These are phyloP conservation scores for Saccharomyces eubayanus DNA, from an alignment of 805 yeast species.

Conservation along the genomic window DNA sequence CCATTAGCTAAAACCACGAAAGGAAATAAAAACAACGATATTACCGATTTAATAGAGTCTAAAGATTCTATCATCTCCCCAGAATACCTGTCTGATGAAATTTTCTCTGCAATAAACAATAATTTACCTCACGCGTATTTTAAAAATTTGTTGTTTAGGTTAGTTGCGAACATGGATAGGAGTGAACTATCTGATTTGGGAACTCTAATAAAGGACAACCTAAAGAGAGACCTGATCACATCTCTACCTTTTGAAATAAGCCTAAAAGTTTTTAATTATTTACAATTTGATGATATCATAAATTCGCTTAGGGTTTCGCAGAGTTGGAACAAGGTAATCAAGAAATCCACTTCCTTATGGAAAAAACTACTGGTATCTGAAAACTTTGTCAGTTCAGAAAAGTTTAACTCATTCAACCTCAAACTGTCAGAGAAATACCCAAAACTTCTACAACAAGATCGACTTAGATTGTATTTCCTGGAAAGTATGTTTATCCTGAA, in stretches of 20 bases:
- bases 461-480: constrained; percentile 22
- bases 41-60: background rate
- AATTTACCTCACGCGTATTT: constrained; percentile 11
- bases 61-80: background rate
- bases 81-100: constrained; percentile 6
- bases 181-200: constrained; percentile 27
- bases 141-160: constrained; percentile 21
- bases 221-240: constrained; percentile 66
- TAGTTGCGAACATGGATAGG: constrained; percentile 22
- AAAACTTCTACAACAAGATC: constrained; percentile 23
- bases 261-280: constrained; percentile 50
- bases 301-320: constrained; percentile 56
- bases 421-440: constrained; percentile 7
- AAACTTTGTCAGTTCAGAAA: constrained; percentile 48
- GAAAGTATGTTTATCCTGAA: constrained; percentile 47
- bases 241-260: constrained; percentile 70
- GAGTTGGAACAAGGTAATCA: constrained; percentile 61
- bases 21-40: background rate
- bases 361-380: constrained; percentile 53
- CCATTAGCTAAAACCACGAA: constrained; percentile 2
- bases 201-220: constrained; percentile 27
- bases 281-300: constrained; percentile 57
- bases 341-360: constrained; percentile 62
- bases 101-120: constrained; percentile 11
- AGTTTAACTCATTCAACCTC: constrained; percentile 12